Percentiles rank a stretch among this genome's conserved stretches.
Evolutionary conservation across 257 asterid genomes (phyloP).

Genomic region (Solanum bulbocastanum): DNA sequence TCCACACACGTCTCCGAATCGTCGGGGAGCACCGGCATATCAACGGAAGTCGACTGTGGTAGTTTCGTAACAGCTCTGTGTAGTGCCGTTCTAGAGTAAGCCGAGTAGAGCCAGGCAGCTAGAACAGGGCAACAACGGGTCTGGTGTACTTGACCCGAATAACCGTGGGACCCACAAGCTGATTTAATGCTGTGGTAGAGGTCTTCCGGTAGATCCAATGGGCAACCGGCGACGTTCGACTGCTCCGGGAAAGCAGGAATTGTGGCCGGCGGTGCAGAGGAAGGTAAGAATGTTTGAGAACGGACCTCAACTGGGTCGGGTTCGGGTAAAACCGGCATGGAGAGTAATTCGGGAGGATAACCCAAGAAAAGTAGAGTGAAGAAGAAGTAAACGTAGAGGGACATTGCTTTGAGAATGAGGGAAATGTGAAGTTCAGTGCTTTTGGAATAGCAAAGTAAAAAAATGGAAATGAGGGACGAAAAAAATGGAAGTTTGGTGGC

Average conservation of each 20-base stretch:
- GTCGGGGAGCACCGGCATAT: constrained; percentile 83
- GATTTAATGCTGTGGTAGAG: constrained; percentile 57
- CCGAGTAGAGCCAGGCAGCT: constrained; percentile 90
- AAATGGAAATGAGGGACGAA: neutral
- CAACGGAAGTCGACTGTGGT: constrained; percentile 34
- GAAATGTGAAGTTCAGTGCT: neutral
- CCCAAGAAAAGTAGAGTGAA: constrained; percentile 19
- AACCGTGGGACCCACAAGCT: constrained; percentile 40
- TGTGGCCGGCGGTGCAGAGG: constrained; percentile 51
- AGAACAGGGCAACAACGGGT: constrained; percentile 89
- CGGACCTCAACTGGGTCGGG: constrained; percentile 48
- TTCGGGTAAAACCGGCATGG: constrained; percentile 42
- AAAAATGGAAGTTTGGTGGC: neutral
- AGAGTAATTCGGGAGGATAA: constrained; percentile 14
- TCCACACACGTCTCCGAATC: constrained; percentile 89
- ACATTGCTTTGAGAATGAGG: constrained; percentile 38
- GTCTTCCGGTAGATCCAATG: constrained; percentile 66
- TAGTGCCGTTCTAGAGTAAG: constrained; percentile 66
- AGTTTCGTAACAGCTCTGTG: constrained; percentile 19
- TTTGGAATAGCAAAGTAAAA: neutral
- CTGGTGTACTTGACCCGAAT: constrained; percentile 49
- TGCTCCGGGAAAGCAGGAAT: constrained; percentile 98
- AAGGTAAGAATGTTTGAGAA: constrained; percentile 39
- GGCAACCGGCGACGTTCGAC: constrained; percentile 53
- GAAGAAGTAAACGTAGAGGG: constrained; percentile 11